Evolutionary conservation across 2,329 filamentous ascomycete genomes (phyloP), one percentile per base, ranked within the genome.

Genomic region (Phyllosticta capitalensis): DNA sequence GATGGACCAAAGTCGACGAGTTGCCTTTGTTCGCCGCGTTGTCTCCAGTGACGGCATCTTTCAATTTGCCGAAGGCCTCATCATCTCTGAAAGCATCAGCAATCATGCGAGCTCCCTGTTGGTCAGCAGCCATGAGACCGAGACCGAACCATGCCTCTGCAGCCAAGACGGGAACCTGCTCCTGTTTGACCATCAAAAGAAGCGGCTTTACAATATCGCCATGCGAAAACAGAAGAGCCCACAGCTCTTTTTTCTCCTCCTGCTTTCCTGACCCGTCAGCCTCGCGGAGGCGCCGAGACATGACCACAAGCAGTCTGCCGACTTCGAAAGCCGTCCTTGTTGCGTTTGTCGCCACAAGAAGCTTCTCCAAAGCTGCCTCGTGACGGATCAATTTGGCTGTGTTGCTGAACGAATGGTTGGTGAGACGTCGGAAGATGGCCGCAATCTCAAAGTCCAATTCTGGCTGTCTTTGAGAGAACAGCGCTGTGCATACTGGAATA

Each of bases 391-490:
- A 33, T 10, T 33, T 22, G 9, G n/a, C 49, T 14, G 58, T 50
- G 22, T 33, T 56, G 28, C 17, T 22, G 33, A 14, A 30, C 9
- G 58, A 60, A 54, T 60, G 22, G 58, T 60, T 60, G 48, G 53
- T 54, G 65, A 78, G 78, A 0, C 71, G 76, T 4, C 76, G 71
- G 0, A 74, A 72, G 10, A 77, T 70, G 10, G 72, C 70, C 0
- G 70, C 76, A 9, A 78, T 61, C 56, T 79, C 76, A 62, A 78
- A 79, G 45, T 70, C 58, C 19, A 60, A 33, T 28, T 60, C 54
- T 4, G 54, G 33, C 19, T 52, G 28, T 9, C 28, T 30, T 17
- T 52, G 20, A 20, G n/a, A 21, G 17, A 60, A 50, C 10, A 60
- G 58, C 5, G 50, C 45, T 26, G 54, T 33, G 49, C 48, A 21